Conservation (phyloP, 78 protist genomes). For the Dictyostelium citrinum region DNA sequence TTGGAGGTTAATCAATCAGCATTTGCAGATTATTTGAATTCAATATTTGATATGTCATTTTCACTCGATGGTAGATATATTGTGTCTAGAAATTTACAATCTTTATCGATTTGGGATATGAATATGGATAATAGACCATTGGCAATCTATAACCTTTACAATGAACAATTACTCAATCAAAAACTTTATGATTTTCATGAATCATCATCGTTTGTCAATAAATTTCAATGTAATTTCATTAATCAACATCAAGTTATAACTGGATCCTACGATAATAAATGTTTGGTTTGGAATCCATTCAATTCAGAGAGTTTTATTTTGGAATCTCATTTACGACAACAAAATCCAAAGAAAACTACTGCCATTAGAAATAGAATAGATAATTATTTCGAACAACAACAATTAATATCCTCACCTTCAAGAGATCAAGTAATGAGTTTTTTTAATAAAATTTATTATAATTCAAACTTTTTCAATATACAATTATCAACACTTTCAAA, state of each 20-base stretch:
- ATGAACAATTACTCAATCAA: slow-evolving; percentile 5
- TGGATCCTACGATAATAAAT: slow-evolving; percentile 66
- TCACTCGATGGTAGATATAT: slow-evolving; percentile 49
- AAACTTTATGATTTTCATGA: slow-evolving; percentile 55
- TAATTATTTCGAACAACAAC: background rate
- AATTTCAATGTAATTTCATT: slow-evolving; percentile 61
- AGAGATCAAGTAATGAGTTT: slow-evolving; percentile 14
- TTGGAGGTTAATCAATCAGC: slow-evolving; percentile 10
- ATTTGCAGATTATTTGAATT: slow-evolving; percentile 45
- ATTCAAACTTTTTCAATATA: background rate
- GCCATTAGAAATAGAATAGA: background rate
- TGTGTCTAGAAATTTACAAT: slow-evolving; percentile 31
- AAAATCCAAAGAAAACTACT: background rate
- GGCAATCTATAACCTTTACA: slow-evolving; percentile 39
- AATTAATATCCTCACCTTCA: background rate
- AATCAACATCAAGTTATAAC: slow-evolving; percentile 48
- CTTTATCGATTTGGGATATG: slow-evolving; percentile 72
- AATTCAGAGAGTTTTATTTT: slow-evolving; percentile 43
- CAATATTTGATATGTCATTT: slow-evolving; percentile 54
- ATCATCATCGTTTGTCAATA: slow-evolving; percentile 32
- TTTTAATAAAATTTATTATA: background rate
- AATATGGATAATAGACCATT: slow-evolving; percentile 32
- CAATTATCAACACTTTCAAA: slow-evolving; percentile 24
- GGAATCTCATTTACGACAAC: background rate
- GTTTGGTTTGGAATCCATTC: slow-evolving; percentile 71